A percentile compares a stretch with the other conserved stretches of the same genome.
Evolutionary conservation across 352 stramenopile species (phyloP).

Genomic region (Blastocystis sp.): DNA sequence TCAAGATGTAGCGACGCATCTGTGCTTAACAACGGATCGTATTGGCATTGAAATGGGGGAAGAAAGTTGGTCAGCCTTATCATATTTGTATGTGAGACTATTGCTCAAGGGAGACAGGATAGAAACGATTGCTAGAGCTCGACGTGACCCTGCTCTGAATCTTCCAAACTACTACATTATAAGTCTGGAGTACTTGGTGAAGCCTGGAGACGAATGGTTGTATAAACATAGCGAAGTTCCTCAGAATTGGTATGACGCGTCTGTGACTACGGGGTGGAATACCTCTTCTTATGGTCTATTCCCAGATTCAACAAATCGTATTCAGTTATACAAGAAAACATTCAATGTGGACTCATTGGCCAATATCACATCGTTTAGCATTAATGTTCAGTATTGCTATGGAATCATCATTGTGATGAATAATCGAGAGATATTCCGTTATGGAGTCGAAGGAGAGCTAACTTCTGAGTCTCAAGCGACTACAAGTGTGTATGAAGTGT

Average conservation of each 20-base stretch:
- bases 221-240: slow-evolving; percentile 41
- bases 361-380: background rate
- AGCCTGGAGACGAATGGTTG: background rate
- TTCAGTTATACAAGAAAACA: slow-evolving; percentile 55
- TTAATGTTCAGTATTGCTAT: slow-evolving; percentile 4
- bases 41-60: background rate
- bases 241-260: background rate
- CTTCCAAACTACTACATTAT: background rate
- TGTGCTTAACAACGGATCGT: background rate
- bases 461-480: background rate
- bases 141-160: background rate
- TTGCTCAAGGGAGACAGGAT: background rate
- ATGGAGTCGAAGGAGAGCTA: slow-evolving; percentile 29
- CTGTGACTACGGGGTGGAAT: background rate
- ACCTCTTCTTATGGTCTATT: background rate
- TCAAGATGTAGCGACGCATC: background rate
- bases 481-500: background rate
- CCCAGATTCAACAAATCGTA: slow-evolving; percentile 2
- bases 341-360: background rate
- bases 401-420: slow-evolving; percentile 16
- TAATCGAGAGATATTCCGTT: slow-evolving; percentile 11
- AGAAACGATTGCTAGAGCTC: background rate
- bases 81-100: background rate
- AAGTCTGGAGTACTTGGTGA: background rate
- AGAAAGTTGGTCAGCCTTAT: background rate